Percentiles rank a stretch among this genome's conserved stretches.
These are phyloP conservation scores for Pestalotiopsis sp. DNA, from an alignment of 2,329 filamentous ascomycete species.

Conservation along the genomic window DNA sequence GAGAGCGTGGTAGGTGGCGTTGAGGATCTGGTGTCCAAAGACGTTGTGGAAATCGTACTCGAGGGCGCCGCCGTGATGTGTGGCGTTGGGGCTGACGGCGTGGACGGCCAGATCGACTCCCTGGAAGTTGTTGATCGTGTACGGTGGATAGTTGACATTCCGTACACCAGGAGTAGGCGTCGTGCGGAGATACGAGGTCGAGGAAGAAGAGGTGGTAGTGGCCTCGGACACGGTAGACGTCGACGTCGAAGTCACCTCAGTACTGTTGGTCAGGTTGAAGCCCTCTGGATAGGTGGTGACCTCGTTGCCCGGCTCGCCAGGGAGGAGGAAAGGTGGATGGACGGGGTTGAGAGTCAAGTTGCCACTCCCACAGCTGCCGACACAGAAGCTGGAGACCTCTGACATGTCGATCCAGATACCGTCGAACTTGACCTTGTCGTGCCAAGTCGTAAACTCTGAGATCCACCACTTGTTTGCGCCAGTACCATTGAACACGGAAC, in stretches of 20 bases:
- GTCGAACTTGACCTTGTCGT: constrained; percentile 52
- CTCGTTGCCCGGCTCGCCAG: constrained; percentile 64
- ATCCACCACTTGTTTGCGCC: constrained; percentile 72
- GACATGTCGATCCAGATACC: constrained; percentile 63
- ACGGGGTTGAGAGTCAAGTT: constrained; percentile 69
- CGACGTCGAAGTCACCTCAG: constrained; percentile 64
- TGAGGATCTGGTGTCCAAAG: constrained; percentile 74
- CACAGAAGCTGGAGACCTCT: constrained; percentile 65
- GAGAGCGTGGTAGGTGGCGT: constrained; percentile 75
- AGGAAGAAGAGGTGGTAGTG: constrained; percentile 34
- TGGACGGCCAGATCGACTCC: constrained; percentile 57
- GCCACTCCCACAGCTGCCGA: constrained; percentile 70
- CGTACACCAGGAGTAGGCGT: constrained; percentile 65
- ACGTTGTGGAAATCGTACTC: constrained; percentile 88
- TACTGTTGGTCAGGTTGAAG: constrained; percentile 70
- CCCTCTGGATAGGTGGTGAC: constrained; percentile 68
- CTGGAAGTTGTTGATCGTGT: constrained; percentile 73
- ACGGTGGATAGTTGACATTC: constrained; percentile 74
- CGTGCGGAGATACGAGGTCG: constrained; percentile 55
- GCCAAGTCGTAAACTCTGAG: constrained; percentile 60
- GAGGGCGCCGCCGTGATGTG: constrained; percentile 69
- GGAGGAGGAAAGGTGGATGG: constrained; percentile 66
- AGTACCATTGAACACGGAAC: constrained; percentile 61
- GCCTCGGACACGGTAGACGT: constrained; percentile 37
- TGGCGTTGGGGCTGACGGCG: constrained; percentile 45